Evolutionary conservation across 2,329 filamentous ascomycete genomes (phyloP), one percentile per base, ranked within the genome.

Genomic region (Teratosphaeria viscida): DNA sequence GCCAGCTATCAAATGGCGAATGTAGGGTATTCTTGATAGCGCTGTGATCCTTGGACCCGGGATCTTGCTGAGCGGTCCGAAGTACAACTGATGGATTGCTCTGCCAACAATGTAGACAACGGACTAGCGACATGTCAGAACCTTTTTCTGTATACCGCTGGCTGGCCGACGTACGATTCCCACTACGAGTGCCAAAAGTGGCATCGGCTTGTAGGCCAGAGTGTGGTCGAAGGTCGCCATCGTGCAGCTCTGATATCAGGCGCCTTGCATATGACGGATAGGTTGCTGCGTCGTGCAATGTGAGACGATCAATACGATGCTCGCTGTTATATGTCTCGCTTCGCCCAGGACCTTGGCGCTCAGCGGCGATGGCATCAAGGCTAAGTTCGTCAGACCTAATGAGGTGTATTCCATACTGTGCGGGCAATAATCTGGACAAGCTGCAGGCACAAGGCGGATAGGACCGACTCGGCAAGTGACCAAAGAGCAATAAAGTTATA

Each of bases 1-100:
- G 2, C 66, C 66, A 47, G 63, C 64, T 8, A 68, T 26, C 5
- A 66, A 55, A 64, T 66, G 63, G 16, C 63, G 60, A 52, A 66
- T 56, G 55, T 66, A 65, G 3, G 68, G 69, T 10, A 70, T 53
- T 7, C 66, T 57, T 14, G 62, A 63, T 6, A 70, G 6, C 4
- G 66, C 65, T 35, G 66, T 68, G 43, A 69, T 55, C 55, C 72
- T 70, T 0, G 78, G 76, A 0, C 78, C 78, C 2, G 77, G 77
- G 16, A 77, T 74, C 39, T 76, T 72, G 23, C 67, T 66, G 0
- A 80, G 68, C 7, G 77, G 76, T 52, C 76, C 73, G 61, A 79
- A 74, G 61, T 71, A 77, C 23, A 76, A 56, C 19, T 49, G 43
- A n/a, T 49, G n/a, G 2, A 49, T 49, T 5, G 43, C 19, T 49